Evolutionary conservation across 1,139 yeast species (phyloP).

Genomic region (Sugiyamaella japonica): DNA sequence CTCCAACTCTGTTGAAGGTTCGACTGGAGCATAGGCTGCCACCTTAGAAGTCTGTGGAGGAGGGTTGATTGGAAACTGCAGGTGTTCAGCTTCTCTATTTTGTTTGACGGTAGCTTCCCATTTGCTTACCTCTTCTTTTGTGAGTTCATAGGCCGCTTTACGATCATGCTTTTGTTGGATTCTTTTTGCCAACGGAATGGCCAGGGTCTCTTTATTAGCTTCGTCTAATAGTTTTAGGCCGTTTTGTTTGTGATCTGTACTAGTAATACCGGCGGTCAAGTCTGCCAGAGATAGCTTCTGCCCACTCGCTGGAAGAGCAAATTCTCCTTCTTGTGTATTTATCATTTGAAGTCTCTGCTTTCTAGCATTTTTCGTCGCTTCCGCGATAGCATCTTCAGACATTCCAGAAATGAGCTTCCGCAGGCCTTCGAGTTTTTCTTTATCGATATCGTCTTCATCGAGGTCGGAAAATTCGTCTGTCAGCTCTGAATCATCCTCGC

Average conservation of each 20-base stretch:
- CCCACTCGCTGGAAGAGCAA: slow-evolving; percentile 60
- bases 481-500: slow-evolving; percentile 25
- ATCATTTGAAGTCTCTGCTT: slow-evolving; percentile 51
- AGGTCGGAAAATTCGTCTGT: slow-evolving; percentile 33
- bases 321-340: slow-evolving; percentile 68
- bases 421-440: slow-evolving; percentile 34
- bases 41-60: slow-evolving; percentile 45
- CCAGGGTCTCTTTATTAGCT: slow-evolving; percentile 47
- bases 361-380: slow-evolving; percentile 35
- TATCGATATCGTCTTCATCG: slow-evolving; percentile 34
- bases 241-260: slow-evolving; percentile 1
- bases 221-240: slow-evolving; percentile 29
- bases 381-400: slow-evolving; percentile 22
- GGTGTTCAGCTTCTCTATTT: slow-evolving; percentile 80
- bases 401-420: slow-evolving; percentile 30
- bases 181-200: slow-evolving; percentile 82
- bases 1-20: slow-evolving; percentile 65
- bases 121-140: slow-evolving; percentile 80
- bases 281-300: slow-evolving; percentile 67
- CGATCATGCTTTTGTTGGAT: slow-evolving; percentile 86
- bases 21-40: slow-evolving; percentile 55
- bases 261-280: slow-evolving; percentile 56
- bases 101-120: slow-evolving; percentile 85
- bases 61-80: slow-evolving; percentile 69
- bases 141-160: slow-evolving; percentile 84